Percentiles rank a stretch among this genome's conserved stretches.
phyloP scores from a whole-genome alignment of 768 basidiomycete genomes.

The Leccinum rimulosum region DNA sequence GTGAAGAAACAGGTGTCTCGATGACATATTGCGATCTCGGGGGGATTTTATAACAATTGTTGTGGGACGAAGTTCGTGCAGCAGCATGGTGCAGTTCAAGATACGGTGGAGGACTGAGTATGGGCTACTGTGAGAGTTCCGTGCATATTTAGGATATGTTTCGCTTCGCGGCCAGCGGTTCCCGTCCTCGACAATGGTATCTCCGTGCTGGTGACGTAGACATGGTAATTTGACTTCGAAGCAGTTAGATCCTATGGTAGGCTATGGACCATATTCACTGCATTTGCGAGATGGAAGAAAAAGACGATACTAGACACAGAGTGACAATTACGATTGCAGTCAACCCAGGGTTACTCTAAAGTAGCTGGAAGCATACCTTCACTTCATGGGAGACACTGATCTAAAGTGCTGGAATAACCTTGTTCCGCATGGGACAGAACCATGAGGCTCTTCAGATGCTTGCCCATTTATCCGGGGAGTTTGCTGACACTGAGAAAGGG shows the following conservation, averaged over 20 bases:
- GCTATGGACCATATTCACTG: no score
- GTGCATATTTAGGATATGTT: neutral
- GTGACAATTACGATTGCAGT: neutral
- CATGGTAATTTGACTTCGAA: neutral
- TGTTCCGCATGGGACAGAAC: neutral
- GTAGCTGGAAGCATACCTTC: neutral
- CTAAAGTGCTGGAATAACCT: neutral
- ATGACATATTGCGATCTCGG: neutral
- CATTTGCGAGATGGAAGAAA: neutral
- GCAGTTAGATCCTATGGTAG: neutral
- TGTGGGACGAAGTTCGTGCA: conserved; percentile 6
- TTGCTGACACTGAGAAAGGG: neutral
- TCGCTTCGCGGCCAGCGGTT: neutral
- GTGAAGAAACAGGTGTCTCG: neutral
- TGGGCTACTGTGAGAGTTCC: neutral
- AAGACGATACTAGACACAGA: neutral
- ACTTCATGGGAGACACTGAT: neutral
- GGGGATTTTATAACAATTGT: conserved; percentile 11
- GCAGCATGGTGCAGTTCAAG: conserved; percentile 9
- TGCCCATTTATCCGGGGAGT: neutral
- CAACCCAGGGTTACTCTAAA: neutral
- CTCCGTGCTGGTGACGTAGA: neutral
- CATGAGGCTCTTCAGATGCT: neutral
- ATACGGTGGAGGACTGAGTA: neutral
- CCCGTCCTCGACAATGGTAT: neutral